phyloP scores from a whole-genome alignment of 2,329 filamentous ascomycete genomes.

The Monascus ruber region DNA sequence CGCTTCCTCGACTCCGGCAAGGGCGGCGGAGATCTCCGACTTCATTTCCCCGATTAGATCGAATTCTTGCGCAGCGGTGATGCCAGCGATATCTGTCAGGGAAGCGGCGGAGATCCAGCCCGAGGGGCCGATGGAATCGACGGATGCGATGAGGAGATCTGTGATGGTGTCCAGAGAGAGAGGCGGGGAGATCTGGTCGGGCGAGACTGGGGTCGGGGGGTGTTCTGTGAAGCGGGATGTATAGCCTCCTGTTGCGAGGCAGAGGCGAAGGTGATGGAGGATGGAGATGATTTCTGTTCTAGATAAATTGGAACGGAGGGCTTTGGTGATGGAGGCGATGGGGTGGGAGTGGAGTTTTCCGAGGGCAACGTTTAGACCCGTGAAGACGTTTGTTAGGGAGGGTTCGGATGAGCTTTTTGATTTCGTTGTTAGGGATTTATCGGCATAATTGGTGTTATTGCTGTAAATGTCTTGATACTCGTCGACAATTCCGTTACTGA shows the following conservation, averaged over 20 bases:
- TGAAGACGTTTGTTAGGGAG: slow-evolving; percentile 25
- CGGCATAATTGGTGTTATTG: neutral
- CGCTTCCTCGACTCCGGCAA: slow-evolving; percentile 37
- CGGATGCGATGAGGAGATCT: slow-evolving; percentile 31
- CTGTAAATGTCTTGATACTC: slow-evolving; percentile 3
- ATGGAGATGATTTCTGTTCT: slow-evolving; percentile 29
- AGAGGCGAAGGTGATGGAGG: slow-evolving; percentile 33
- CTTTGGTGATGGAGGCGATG: slow-evolving; percentile 15
- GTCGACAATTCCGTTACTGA: slow-evolving; percentile 17
- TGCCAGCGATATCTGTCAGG: slow-evolving; percentile 9
- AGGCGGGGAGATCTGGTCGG: slow-evolving; percentile 23
- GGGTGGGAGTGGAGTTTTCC: slow-evolving; percentile 26
- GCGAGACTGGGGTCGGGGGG: slow-evolving; percentile 23
- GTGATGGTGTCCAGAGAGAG: slow-evolving; percentile 29
- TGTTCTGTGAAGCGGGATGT: slow-evolving; percentile 32
- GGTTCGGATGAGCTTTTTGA: slow-evolving; percentile 3
- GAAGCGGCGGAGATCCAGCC: slow-evolving; percentile 34
- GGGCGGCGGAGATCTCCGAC: slow-evolving; percentile 36
- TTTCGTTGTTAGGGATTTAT: neutral
- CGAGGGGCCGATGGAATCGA: slow-evolving; percentile 38
- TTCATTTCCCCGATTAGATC: slow-evolving; percentile 38
- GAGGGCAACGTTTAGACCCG: slow-evolving; percentile 27
- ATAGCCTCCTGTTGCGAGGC: slow-evolving; percentile 31
- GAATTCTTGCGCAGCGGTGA: slow-evolving; percentile 25
- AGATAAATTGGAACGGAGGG: slow-evolving; percentile 28